Base-by-base conservation (phyloP, 805 yeast species). In the Candida boleticola region DNA sequence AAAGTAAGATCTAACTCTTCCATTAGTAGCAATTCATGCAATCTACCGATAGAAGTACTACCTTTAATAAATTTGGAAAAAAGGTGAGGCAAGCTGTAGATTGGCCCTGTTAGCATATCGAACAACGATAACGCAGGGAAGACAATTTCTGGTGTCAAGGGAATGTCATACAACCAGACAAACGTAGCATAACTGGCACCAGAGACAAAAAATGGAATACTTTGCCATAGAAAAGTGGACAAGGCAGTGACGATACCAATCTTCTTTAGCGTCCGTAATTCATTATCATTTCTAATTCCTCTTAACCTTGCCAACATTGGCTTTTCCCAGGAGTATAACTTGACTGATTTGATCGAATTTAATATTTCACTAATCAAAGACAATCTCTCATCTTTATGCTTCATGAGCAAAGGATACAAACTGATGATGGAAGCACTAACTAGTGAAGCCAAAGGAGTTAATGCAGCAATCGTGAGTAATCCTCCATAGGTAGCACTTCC, bases 61-160 rank as follows among this genome's bases (percentile, higher is more conserved):
- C 60, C 60, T 39, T 58, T 57, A 4, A 52, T 48, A 22, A 46
- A 32, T 31, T 42, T 40, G 23, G 60, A 44, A 40, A 57, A 44
- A 33, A 56, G 43, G 11, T 42, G 37, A 10, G 66, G 66, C 18
- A 61, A 48, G 38, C 44, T 43, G 37, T 49, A 43, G 29, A 61
- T 48, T 3, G 66, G 60, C 26, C 53, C 57, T 3, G 61, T 49
- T 47, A 61, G 50, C 42, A 60, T 53, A 37, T 53, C 53, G 39
- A 61, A 61, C 37, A 60, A 52, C 4, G 62, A 48, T 46, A 61
- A 57, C 0, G 64, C 58, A n/a, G 66, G 66, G 54, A 61, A 61
- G 3, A 59, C 51, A 33, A 59, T 55, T 2, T 60, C 53, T 2
- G 66, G 64, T 13, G 58, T 49, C 38, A 61, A 51, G 0, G 61